Conservation (phyloP, 805 yeast species). For the Pichia deserticola region DNA sequence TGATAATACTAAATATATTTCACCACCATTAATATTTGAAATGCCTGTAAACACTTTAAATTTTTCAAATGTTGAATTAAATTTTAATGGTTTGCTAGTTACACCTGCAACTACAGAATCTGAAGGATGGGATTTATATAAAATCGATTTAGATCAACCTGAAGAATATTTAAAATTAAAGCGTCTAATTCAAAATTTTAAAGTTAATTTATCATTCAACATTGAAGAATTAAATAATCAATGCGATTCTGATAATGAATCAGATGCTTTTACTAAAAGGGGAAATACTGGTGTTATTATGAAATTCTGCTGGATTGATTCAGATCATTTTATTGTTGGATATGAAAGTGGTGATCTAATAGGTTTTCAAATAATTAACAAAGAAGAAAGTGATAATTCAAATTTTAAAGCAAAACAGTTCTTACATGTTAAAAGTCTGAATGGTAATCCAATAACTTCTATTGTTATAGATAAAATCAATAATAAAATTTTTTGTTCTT, state of each 20-base stretch:
- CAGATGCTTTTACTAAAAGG: constrained; percentile 4
- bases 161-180: constrained; percentile 11
- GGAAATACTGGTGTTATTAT: constrained; percentile 59
- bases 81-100: constrained; percentile 25
- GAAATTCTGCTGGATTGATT: constrained; percentile 38
- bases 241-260: constrained; percentile 1
- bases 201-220: not conserved
- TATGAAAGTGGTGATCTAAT: constrained; percentile 60
- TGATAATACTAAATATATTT: not conserved
- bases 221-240: constrained; percentile 10
- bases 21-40: constrained; percentile 28
- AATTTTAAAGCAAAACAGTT: constrained; percentile 2
- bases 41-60: constrained; percentile 70
- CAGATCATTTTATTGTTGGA: constrained; percentile 41
- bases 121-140: constrained; percentile 56
- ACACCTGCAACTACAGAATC: constrained; percentile 64
- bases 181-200: constrained; percentile 23
- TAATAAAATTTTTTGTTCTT: constrained; percentile 34
- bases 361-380: not conserved
- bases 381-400: constrained; percentile 13
- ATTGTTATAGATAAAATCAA: constrained; percentile 26
- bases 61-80: constrained; percentile 55
- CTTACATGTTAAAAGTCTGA: constrained; percentile 28
- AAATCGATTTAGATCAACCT: constrained; percentile 17
- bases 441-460: constrained; percentile 51